Base-by-base conservation (phyloP, 208 protist species). In the Leishmania tarentolae region DNA sequence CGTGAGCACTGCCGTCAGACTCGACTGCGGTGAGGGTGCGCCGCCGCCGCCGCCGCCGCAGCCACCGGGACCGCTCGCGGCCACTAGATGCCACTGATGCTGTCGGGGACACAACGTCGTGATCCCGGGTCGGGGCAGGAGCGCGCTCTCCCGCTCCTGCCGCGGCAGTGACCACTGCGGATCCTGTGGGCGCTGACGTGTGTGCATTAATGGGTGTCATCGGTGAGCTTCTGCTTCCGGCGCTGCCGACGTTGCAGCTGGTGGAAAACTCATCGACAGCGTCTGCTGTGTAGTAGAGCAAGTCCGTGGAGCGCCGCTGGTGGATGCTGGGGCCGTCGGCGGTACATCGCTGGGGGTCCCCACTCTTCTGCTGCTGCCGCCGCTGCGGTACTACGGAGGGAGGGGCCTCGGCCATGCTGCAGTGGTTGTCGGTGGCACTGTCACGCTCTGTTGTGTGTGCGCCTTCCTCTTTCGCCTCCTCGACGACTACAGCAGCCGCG, bases 201-300 rank as follows among this genome's bases (percentile, higher is more conserved):
- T 40, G 40, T 78, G 75, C 9, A 1, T 21, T 50, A 13, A 31
- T 24, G 75, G 35, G 9, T 24, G n/a, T n/a, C 65, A 47, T 63
- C 11, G 50, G 24, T n/a, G 47, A 50, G 19, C 61, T 71, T 53
- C n/a, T 53, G 13, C 35, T 80, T 59, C 15, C 81, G 13, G 40
- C 75, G 19, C 56, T 35, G 52, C 31, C 76, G 50, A 17, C 61
- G 66, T 79, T 71, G 57, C 61, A 5, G 44, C 50, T 53, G 74
- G 3, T 47, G 31, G 17, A 1, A n/a, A 87, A 86, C 75, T 89
- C 86, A 47, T 86, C 86, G 9, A 83, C 78, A 37, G 80, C 83
- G 40, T 89, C 86, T 17, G 86, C 83, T 19, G 83, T 87, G 83
- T 83, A 89, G 78, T 87, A 87, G n/a, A 69, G 70, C 31, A 35